A percentile compares a stretch with the other conserved stretches of the same genome.
phyloP scores from a whole-genome alignment of 75 land plant species.

The Pinus tabuliformis region DNA sequence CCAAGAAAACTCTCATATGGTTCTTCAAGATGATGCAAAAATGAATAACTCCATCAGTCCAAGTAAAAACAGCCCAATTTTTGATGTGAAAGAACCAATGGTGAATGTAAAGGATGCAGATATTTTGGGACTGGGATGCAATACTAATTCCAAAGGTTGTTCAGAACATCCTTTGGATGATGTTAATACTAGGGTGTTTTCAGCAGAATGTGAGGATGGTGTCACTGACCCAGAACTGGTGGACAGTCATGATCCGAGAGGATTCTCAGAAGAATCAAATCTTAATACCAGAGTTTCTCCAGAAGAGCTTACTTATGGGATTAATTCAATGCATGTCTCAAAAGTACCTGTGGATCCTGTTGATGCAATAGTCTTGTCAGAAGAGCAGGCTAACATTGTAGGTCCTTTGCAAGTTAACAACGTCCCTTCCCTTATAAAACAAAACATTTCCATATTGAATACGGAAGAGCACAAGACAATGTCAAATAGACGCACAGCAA shows the following conservation, averaged over 20 bases:
- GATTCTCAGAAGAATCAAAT: background rate
- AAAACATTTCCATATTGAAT: no score
- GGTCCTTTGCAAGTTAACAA: no score
- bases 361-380: no score
- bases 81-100: background rate
- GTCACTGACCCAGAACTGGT: background rate
- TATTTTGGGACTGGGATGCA: background rate
- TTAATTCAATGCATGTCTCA: background rate
- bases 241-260: background rate
- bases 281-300: background rate
- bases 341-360: no score
- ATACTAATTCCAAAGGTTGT: background rate
- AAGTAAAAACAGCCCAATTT: background rate
- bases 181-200: no score
- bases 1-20: background rate
- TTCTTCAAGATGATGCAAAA: background rate
- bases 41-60: background rate
- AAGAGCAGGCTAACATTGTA: no score
- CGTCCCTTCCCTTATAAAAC: no score
- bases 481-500: no score
- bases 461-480: no score
- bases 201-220: background rate
- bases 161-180: background rate
- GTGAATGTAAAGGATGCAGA: slow-evolving; percentile 1
- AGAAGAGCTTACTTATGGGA: background rate